Evolutionary conservation across 1,139 yeast species (phyloP).

Genomic region (Candida sanyaensis): DNA sequence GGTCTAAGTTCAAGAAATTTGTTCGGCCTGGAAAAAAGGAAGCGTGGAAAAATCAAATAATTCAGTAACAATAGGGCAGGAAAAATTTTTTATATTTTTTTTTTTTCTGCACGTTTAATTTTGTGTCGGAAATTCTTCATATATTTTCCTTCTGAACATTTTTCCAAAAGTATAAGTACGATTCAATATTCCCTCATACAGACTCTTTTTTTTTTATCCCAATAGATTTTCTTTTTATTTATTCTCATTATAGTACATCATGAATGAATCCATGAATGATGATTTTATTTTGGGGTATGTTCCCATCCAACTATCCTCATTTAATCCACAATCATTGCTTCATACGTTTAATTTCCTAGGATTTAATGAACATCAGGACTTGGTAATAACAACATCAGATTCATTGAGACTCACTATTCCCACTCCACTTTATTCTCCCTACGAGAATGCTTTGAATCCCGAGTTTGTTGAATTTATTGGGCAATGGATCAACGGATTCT

Average conservation of each 20-base stretch:
- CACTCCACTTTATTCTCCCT: conserved; percentile 14
- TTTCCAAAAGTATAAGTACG: too few species aligned
- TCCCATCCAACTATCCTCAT: conserved; percentile 10
- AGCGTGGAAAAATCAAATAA: too few species aligned
- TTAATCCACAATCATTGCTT: conserved; percentile 12
- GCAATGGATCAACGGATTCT: conserved; percentile 11
- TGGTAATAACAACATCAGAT: background rate
- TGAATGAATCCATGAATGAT: background rate
- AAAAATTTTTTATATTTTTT: too few species aligned
- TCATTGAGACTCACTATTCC: conserved; percentile 8
- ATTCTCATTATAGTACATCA: background rate
- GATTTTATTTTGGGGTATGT: conserved; percentile 7
- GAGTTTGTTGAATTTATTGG: conserved; percentile 29
- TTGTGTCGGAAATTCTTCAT: too few species aligned
- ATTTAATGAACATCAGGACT: background rate
- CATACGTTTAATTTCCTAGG: conserved; percentile 12
- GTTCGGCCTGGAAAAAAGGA: too few species aligned
- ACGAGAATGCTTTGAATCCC: conserved; percentile 31
- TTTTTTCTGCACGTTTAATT: too few species aligned
- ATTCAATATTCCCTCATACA: too few species aligned
- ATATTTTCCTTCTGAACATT: too few species aligned
- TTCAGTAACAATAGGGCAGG: too few species aligned
- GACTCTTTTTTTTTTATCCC: too few species aligned
- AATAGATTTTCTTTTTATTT: too few species aligned
- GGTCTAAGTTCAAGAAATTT: too few species aligned